Conservation (phyloP, 352 stramenopile genomes). For the Phytophthora constricta region DNA sequence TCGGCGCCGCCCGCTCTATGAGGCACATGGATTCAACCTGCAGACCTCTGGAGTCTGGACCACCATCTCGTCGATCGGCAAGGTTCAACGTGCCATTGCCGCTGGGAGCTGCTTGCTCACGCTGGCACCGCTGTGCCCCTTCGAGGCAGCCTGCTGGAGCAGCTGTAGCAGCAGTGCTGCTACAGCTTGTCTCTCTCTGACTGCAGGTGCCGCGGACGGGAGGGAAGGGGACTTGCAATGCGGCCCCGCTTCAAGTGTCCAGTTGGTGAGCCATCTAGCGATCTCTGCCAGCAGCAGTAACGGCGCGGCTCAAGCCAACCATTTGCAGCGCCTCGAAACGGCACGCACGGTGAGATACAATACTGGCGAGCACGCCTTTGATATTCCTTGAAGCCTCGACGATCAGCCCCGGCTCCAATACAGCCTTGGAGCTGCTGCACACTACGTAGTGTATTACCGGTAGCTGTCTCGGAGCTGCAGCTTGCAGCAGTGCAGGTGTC, state of each 20-base stretch:
- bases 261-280: slow-evolving; percentile 23
- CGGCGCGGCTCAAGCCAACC: slow-evolving; percentile 8
- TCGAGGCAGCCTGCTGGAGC: slow-evolving; percentile 2
- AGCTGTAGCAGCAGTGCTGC: too few species aligned
- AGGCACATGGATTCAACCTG: slow-evolving; percentile 13
- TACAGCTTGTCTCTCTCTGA: too few species aligned
- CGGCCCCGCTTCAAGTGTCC: slow-evolving; percentile 32
- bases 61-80: slow-evolving; percentile 1
- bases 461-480: too few species aligned
- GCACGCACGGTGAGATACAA: slow-evolving; percentile 18
- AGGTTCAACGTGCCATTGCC: not conserved
- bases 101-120: not conserved
- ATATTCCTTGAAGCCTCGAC: too few species aligned
- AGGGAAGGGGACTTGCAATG: too few species aligned
- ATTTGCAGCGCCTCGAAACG: slow-evolving; percentile 11
- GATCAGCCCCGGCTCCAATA: not conserved
- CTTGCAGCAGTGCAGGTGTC: too few species aligned
- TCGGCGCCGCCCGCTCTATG: slow-evolving; percentile 26
- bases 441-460: too few species aligned
- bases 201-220: too few species aligned
- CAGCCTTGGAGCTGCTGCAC: not conserved
- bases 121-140: not conserved
- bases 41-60: not conserved
- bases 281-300: slow-evolving; percentile 29
- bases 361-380: slow-evolving; percentile 23